Evolutionary conservation across 257 asterid species (phyloP).

Genomic region (Gardenia jasminoides): DNA sequence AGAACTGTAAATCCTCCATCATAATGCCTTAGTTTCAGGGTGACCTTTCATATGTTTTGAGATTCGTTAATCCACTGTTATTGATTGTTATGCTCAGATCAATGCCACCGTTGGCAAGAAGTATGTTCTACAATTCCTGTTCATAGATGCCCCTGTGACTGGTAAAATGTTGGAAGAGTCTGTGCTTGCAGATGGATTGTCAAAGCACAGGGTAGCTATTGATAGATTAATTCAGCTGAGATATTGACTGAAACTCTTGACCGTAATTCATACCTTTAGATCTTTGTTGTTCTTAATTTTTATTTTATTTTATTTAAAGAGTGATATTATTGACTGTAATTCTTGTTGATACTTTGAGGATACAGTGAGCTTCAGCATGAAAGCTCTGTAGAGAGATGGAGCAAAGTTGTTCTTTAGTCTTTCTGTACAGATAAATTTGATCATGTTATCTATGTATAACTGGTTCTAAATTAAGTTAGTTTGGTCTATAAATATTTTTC

Average conservation of each 20-base stretch:
- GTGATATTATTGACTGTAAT: background rate
- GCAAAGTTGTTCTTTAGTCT: background rate
- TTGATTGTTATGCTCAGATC: slow-evolving; percentile 46
- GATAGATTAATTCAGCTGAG: slow-evolving; percentile 87
- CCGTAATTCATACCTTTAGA: slow-evolving; percentile 30
- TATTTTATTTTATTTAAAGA: background rate
- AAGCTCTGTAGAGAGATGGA: background rate
- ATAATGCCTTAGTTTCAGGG: background rate
- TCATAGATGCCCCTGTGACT: slow-evolving; percentile 61
- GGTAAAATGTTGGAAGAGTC: slow-evolving; percentile 81
- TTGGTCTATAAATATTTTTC: background rate
- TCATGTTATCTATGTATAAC: background rate
- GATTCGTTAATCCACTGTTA: background rate
- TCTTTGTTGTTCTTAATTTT: too few species aligned
- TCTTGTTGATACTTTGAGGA: background rate
- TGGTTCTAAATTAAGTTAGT: too few species aligned
- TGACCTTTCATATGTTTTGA: background rate
- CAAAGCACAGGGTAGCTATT: slow-evolving; percentile 85
- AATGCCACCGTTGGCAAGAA: slow-evolving; percentile 91
- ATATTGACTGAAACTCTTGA: slow-evolving; percentile 77
- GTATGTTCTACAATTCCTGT: slow-evolving; percentile 74
- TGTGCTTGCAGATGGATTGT: slow-evolving; percentile 78
- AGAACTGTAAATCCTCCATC: background rate
- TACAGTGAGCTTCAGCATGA: background rate
- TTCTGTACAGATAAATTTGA: background rate